Percentiles rank a stretch among this genome's conserved stretches.
Evolutionary conservation across 495 filamentous ascomycete species (phyloP).

Genomic region (Penicillium simplicissimum): DNA sequence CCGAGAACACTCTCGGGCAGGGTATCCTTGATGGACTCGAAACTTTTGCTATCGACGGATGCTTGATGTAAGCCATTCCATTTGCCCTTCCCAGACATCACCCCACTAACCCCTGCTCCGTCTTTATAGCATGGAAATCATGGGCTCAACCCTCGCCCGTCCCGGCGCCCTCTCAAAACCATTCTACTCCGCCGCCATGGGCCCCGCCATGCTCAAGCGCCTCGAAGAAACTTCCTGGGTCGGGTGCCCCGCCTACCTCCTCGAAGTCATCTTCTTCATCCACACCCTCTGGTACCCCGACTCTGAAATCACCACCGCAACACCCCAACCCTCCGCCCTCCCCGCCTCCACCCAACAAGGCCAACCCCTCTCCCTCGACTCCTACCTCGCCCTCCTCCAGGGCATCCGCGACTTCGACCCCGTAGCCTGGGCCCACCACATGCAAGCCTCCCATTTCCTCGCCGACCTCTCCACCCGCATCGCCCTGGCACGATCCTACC

Average conservation of each 20-base stretch:
- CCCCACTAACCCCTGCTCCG: constrained; percentile 3
- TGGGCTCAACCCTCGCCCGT: constrained; percentile 50
- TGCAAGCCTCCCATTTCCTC: constrained; percentile 43
- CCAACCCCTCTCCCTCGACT: constrained; percentile 34
- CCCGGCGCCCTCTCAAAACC: constrained; percentile 47
- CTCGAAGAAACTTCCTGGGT: constrained; percentile 52
- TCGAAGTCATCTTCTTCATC: constrained; percentile 50
- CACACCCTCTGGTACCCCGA: constrained; percentile 45
- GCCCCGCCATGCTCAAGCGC: constrained; percentile 42
- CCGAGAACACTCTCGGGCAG: constrained; percentile 24
- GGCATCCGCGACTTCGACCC: constrained; percentile 49
- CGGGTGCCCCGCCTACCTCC: constrained; percentile 49
- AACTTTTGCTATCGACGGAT: constrained; percentile 45
- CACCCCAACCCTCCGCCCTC: constrained; percentile 35
- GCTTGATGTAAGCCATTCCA: constrained; percentile 37
- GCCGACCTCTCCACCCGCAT: constrained; percentile 41
- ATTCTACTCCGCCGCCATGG: constrained; percentile 45
- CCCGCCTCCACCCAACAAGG: constrained; percentile 26
- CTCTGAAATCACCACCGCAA: constrained; percentile 23
- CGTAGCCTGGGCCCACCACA: constrained; percentile 43
- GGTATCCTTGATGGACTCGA: constrained; percentile 41
- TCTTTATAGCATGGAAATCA: constrained; percentile 44
- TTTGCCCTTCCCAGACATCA: neutral
- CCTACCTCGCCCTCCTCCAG: constrained; percentile 38
- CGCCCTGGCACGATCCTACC: constrained; percentile 44